Conservation (phyloP, 2,329 filamentous ascomycete species). For the Fusarium stilboides region DNA sequence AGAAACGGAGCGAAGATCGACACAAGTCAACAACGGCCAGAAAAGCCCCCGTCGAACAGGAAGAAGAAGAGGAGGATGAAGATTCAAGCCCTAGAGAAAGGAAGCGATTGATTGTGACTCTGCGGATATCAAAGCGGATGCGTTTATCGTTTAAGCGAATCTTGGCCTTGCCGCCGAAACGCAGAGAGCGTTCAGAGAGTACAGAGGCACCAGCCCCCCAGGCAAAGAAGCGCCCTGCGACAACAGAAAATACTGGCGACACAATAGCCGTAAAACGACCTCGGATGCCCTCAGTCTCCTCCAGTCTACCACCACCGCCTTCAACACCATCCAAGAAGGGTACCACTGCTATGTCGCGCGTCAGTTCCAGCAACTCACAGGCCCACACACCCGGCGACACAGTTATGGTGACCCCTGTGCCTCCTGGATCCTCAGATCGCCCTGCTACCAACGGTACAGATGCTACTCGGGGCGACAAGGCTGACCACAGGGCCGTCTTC, state of each 20-base stretch:
- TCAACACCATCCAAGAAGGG: slow-evolving; percentile 68
- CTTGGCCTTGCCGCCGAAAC: slow-evolving; percentile 61
- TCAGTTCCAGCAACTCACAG: slow-evolving; percentile 68
- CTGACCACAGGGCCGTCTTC: slow-evolving; percentile 50
- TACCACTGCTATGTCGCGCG: slow-evolving; percentile 67
- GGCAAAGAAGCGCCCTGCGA: slow-evolving; percentile 66
- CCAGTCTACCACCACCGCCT: slow-evolving; percentile 59
- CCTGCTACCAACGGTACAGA: slow-evolving; percentile 54
- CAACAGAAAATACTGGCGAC: slow-evolving; percentile 56
- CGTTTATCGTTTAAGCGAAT: slow-evolving; percentile 63
- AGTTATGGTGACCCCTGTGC: slow-evolving; percentile 53
- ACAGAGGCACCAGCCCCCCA: slow-evolving; percentile 56
- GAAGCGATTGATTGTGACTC: slow-evolving; percentile 59
- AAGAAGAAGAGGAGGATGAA: slow-evolving; percentile 56
- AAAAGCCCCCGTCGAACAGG: slow-evolving; percentile 50
- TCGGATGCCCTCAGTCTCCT: slow-evolving; percentile 59
- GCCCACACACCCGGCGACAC: slow-evolving; percentile 66
- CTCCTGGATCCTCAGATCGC: slow-evolving; percentile 48
- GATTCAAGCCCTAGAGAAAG: slow-evolving; percentile 46
- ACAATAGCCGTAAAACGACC: slow-evolving; percentile 60
- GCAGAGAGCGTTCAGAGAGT: slow-evolving; percentile 54
- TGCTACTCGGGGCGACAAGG: slow-evolving; percentile 42
- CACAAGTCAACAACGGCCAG: slow-evolving; percentile 42
- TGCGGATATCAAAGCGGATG: slow-evolving; percentile 66
- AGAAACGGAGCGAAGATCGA: slow-evolving; percentile 42